Evolutionary conservation across 805 yeast species (phyloP), one percentile per base, ranked within the genome.

Genomic region (Crinitomyces ghanaensis): DNA sequence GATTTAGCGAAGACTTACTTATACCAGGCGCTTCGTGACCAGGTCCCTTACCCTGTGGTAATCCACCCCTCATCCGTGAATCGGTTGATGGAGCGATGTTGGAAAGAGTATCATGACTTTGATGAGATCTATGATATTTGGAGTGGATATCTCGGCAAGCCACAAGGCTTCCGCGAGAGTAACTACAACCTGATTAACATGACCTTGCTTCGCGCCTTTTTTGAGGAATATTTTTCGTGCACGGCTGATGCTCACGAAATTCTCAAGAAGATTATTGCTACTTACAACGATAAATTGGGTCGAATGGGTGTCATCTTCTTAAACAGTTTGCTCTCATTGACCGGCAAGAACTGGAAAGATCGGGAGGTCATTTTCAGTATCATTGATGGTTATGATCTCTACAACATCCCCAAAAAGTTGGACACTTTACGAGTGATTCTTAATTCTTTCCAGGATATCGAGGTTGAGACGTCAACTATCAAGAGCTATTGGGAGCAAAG

Each of bases 291-390:
- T 30, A 61, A 73, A 40, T 72, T 72, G 47, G 62, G 68, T 15
- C 65, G 77, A 36, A 88, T 81, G 53, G 88, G 80, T 53, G 77
- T 35, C n/a, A 13, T 82, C n/a, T 80, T 83, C 49, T 69, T 83
- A 54, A 83, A 82, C 54, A 80, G 81, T 27, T 63, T 81, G 34
- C 63, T 82, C 37, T 70, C 82, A 26, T 75, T 74, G 49, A 68
- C 73, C 43, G 23, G 34, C 17, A 24, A 29, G 2, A 70, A 72
- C 20, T 58, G 63, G 39, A 81, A 93, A 93, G 77, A 75, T 50
- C 63, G 73, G 39, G 60, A 62, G n/a, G 74, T 77, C 8, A 68
- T 77, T 37, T 72, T 76, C 44, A 76, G 73, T 40, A 62, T 81
- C 37, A 63, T 77, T 22, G 66, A 67, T 28, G 72, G 75, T 37